A percentile compares a stretch with the other conserved stretches of the same genome.
These are phyloP conservation scores for Nannochloropsis oceanica DNA, from an alignment of 108 stramenopile genomes.

Conservation along the genomic window DNA sequence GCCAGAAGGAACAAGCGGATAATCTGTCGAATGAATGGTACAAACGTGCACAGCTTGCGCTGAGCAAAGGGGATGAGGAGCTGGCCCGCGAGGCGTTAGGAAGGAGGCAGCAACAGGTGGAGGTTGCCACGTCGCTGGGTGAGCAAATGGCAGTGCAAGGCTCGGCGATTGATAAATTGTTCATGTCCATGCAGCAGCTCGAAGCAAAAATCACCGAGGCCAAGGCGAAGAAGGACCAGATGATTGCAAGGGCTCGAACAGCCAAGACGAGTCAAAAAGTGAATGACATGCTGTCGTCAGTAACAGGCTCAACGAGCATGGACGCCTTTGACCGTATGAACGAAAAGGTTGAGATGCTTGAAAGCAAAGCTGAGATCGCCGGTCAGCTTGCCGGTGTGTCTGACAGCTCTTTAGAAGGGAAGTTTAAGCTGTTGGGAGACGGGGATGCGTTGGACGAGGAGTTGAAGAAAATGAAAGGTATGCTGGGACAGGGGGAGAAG, in stretches of 20 bases:
- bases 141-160: slow-evolving; percentile 64
- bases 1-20: slow-evolving; percentile 37
- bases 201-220: slow-evolving; percentile 78
- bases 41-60: slow-evolving; percentile 80
- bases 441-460: slow-evolving; percentile 61
- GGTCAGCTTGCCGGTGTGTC: slow-evolving; percentile 62
- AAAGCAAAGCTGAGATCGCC: slow-evolving; percentile 77
- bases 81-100: slow-evolving; percentile 78
- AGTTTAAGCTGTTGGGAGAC: slow-evolving; percentile 74
- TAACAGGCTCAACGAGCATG: slow-evolving; percentile 70
- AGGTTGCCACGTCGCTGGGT: slow-evolving; percentile 45
- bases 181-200: slow-evolving; percentile 77
- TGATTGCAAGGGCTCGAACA: slow-evolving; percentile 83
- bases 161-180: slow-evolving; percentile 61
- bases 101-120: slow-evolving; percentile 67
- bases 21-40: slow-evolving; percentile 75
- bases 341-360: slow-evolving; percentile 84
- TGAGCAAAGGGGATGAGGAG: slow-evolving; percentile 74
- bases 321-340: slow-evolving; percentile 91
- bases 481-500: slow-evolving; percentile 31
- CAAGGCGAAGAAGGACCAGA: slow-evolving; percentile 82
- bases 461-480: slow-evolving; percentile 65
- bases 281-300: slow-evolving; percentile 82
- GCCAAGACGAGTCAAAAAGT: slow-evolving; percentile 82
- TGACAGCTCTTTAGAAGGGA: slow-evolving; percentile 51